Percentiles rank a stretch among this genome's conserved stretches.
Conservation (phyloP, 108 stramenopile genomes). For the Cylindrotheca closterium region DNA sequence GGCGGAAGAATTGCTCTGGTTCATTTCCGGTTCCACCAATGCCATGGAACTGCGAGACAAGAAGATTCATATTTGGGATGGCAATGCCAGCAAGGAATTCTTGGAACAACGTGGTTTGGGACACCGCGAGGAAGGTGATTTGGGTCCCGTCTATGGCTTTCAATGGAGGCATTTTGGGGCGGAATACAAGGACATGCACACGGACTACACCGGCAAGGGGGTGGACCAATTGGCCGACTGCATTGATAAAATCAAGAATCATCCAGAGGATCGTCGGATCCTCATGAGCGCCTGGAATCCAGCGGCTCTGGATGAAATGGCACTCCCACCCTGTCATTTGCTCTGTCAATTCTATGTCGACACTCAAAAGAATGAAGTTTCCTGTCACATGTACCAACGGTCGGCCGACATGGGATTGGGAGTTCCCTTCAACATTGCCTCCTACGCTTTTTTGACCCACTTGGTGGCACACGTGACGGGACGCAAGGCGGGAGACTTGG, state of each 20-base stretch:
- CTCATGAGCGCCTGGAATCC: slow-evolving; percentile 99
- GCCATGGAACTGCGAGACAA: slow-evolving; percentile 93
- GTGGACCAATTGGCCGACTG: slow-evolving; percentile 97
- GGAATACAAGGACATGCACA: slow-evolving; percentile 93
- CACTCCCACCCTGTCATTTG: slow-evolving; percentile 99
- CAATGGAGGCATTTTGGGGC: slow-evolving; percentile 99
- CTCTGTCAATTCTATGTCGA: slow-evolving; percentile 99
- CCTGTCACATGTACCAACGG: slow-evolving; percentile 99
- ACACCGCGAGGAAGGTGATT: slow-evolving; percentile 97
- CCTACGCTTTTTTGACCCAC: slow-evolving; percentile 93
- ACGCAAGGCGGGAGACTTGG: slow-evolving; percentile 96
- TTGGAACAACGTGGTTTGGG: slow-evolving; percentile 89
- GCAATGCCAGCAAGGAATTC: slow-evolving; percentile 98
- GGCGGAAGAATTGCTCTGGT: slow-evolving; percentile 99
- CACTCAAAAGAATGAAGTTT: slow-evolving; percentile 91
- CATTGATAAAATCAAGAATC: slow-evolving; percentile 93
- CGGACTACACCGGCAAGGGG: slow-evolving; percentile 97
- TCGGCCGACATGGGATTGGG: slow-evolving; percentile 99
- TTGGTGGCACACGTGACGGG: slow-evolving; percentile 94
- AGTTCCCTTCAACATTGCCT: slow-evolving; percentile 99
- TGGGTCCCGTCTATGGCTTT: slow-evolving; percentile 99
- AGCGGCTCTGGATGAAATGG: slow-evolving; percentile 91
- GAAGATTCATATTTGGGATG: slow-evolving; percentile 99
- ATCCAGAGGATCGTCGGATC: slow-evolving; percentile 96
- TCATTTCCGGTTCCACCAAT: slow-evolving; percentile 95